Evolutionary conservation across 169 alveolate species (phyloP), one percentile per base, ranked within the genome.

Genomic region (Cardiosporidium cionae): DNA sequence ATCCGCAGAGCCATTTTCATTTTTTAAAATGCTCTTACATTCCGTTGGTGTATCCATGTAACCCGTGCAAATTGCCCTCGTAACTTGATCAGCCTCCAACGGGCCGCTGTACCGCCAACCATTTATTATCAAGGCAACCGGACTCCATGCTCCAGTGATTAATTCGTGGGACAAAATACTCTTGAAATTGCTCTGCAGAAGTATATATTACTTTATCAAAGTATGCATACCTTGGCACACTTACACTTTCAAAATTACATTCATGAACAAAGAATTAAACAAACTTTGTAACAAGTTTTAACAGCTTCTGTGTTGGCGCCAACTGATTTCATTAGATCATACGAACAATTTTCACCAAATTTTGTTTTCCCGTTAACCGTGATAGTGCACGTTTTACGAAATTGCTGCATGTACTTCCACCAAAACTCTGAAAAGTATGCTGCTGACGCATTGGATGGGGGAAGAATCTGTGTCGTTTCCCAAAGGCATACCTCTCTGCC

Each of bases 31-130:
- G 58, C n/a, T n/a, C n/a, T 16, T 44, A n/a, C 58, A 44, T 44
- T 44, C 58, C 16, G 58, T 44, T 44, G 58, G 58, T 16, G 58
- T 16, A 16, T 44, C 58, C 16, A 16, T 44, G 58, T 16, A 44
- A 54, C 77, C 77, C 37, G 77, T 52, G 58, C 77, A 70, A 36
- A 70, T 32, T 33, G 77, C 77, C 2, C 70, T 32, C 0, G 77
- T 62, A 37, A 70, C 72, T 23, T 35, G 52, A 35, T 70, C 77
- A 22, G 77, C 22, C 44, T 70, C 77, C 25, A 70, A 36, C 23
- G 68, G 28, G 7, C 77, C 77, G 31, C 77, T 70, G 77, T 70
- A 70, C 2, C 70, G 72, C 3, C 62, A 28, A 4, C 52, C 33
- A 23, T 70, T 70, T 33, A 70, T 70, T 2, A 52, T 52, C 28